phyloP scores from a whole-genome alignment of 1,139 yeast species.

The Nakaseomyces nivariensis region DNA sequence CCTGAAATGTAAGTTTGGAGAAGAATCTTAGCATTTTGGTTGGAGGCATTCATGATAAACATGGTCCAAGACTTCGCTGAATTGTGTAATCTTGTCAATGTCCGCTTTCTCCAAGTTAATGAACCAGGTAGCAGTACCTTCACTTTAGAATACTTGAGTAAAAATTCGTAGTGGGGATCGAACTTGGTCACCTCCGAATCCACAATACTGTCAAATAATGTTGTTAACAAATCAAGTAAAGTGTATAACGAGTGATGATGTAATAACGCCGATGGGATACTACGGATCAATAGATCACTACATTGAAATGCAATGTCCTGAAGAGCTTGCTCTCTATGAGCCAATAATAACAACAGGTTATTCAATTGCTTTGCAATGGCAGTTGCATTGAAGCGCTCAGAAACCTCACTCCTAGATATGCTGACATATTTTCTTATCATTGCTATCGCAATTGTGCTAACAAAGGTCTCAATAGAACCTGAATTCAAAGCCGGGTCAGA shows the following conservation, averaged over 20 bases:
- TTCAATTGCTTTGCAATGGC: conserved; percentile 64
- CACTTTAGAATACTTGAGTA: conserved; percentile 51
- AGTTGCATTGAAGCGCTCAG: conserved; percentile 41
- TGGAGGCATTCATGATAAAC: conserved; percentile 43
- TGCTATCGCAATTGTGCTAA: conserved; percentile 55
- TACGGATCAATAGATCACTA: conserved; percentile 57
- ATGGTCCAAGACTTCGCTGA: conserved; percentile 62
- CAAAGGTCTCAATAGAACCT: conserved; percentile 54
- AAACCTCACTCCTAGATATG: conserved; percentile 27
- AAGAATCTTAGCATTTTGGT: conserved; percentile 67
- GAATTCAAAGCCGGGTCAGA: conserved; percentile 73
- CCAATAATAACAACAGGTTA: conserved; percentile 56
- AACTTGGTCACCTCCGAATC: conserved; percentile 86
- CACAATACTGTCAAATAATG: conserved; percentile 67
- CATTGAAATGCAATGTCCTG: conserved; percentile 78
- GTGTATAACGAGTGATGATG: conserved; percentile 65
- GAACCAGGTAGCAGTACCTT: conserved; percentile 67
- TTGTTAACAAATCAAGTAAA: conserved; percentile 65
- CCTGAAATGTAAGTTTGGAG: conserved; percentile 65
- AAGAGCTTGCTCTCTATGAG: conserved; percentile 65
- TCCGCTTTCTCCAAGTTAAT: conserved; percentile 61
- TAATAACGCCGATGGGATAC: conserved; percentile 75
- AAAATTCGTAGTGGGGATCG: conserved; percentile 66
- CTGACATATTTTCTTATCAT: conserved; percentile 48
- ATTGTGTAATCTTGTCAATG: conserved; percentile 50